Percentiles rank a stretch among this genome's conserved stretches.
These are phyloP conservation scores for Linum usitatissimum DNA, from an alignment of 345 rosid genomes.

Conservation along the genomic window DNA sequence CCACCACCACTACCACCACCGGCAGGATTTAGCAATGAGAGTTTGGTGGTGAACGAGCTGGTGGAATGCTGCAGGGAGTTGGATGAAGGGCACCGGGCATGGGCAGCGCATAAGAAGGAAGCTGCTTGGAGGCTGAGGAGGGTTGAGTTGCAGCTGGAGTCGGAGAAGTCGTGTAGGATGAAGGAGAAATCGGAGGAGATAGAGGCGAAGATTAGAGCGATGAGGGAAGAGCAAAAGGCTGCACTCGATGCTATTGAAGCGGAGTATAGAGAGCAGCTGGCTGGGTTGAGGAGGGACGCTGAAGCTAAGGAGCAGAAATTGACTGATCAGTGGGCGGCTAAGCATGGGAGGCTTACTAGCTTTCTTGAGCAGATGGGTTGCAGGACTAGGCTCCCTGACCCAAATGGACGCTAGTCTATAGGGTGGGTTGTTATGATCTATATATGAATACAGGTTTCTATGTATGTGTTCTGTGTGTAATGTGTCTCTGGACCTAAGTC, in stretches of 20 bases:
- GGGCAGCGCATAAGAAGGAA: conserved; percentile 83
- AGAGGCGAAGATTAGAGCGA: conserved; percentile 64
- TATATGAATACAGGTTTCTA: conserved; percentile 2
- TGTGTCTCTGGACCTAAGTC: neutral
- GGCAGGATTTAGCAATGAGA: conserved; percentile 34
- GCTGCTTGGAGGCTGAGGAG: conserved; percentile 91
- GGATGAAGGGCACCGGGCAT: conserved; percentile 82
- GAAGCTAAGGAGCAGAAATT: conserved; percentile 85
- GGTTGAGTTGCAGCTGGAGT: conserved; percentile 84
- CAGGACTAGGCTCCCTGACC: conserved; percentile 38
- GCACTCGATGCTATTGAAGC: conserved; percentile 68
- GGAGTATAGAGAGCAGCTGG: conserved; percentile 66
- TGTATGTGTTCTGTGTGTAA: neutral
- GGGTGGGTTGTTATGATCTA: too few species aligned
- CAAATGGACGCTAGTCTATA: conserved; percentile 20
- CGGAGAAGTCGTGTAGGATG: conserved; percentile 64
- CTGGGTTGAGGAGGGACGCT: conserved; percentile 61
- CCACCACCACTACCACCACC: conserved; percentile 27
- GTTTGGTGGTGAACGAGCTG: conserved; percentile 49
- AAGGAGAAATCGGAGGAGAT: conserved; percentile 88
- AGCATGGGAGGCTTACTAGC: conserved; percentile 60
- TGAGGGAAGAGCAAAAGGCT: conserved; percentile 77
- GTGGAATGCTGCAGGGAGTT: conserved; percentile 82
- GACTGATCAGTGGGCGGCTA: conserved; percentile 75
- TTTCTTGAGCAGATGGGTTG: conserved; percentile 70